Conservation (phyloP, 2,329 filamentous ascomycete species). For the Sordariomycetes sp. region DNA sequence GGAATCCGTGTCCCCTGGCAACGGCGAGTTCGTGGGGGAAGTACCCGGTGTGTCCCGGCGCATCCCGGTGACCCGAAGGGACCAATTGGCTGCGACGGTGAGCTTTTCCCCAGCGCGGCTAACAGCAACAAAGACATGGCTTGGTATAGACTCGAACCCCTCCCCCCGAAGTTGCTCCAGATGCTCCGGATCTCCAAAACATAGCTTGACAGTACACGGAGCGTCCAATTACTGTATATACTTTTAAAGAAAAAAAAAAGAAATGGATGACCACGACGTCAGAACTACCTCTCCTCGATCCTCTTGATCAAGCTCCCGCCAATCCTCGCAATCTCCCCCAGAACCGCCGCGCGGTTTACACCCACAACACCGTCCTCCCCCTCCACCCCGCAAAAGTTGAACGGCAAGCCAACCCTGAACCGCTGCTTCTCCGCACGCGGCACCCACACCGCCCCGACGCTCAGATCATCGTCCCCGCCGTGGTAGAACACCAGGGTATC, state of each 20-base stretch:
- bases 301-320: constrained; percentile 54
- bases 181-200: too few species aligned
- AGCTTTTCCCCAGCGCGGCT: too few species aligned
- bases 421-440: constrained; percentile 37
- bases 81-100: too few species aligned
- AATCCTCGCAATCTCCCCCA: constrained; percentile 60
- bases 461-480: constrained; percentile 40
- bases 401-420: constrained; percentile 61
- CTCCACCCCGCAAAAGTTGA: constrained; percentile 28
- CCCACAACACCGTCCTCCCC: constrained; percentile 31
- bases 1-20: too few species aligned
- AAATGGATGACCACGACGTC: neutral
- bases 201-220: too few species aligned
- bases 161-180: too few species aligned
- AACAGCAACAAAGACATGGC: too few species aligned
- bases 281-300: constrained; percentile 33
- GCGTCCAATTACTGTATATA: neutral
- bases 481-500: constrained; percentile 70
- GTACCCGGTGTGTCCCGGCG: too few species aligned
- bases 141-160: too few species aligned
- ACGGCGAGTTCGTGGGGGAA: too few species aligned
- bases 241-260: neutral
- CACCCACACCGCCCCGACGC: constrained; percentile 47
- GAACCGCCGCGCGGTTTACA: constrained; percentile 53
- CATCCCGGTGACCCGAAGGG: too few species aligned